These are phyloP conservation scores for Zoysia japonica DNA, from an alignment of 176 grass and related monocot genomes.

Conservation along the genomic window DNA sequence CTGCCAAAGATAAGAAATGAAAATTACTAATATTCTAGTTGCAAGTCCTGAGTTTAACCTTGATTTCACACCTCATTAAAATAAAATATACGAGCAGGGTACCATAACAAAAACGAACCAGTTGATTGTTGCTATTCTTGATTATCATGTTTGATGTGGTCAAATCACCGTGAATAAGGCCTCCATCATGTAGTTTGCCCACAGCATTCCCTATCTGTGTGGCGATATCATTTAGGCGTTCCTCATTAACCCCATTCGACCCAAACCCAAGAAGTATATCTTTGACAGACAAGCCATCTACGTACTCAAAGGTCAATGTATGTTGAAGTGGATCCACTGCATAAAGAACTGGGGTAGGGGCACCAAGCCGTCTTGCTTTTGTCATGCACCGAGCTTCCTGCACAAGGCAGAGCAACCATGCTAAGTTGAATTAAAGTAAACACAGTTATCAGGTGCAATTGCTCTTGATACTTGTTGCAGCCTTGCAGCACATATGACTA, in stretches of 20 bases:
- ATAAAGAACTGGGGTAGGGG: constrained; percentile 87
- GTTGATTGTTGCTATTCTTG: constrained; percentile 58
- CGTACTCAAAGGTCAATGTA: constrained; percentile 87
- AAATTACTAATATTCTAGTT: constrained; percentile 1
- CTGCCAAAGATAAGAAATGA: constrained; percentile 38
- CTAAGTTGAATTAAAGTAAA: constrained; percentile 23
- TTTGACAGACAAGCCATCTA: constrained; percentile 80
- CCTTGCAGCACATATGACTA: constrained; percentile 22
- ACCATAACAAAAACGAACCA: constrained; percentile 34
- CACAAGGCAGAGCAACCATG: constrained; percentile 12
- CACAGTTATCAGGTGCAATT: constrained; percentile 6
- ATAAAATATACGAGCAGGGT: constrained; percentile 1
- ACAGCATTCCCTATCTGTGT: constrained; percentile 86
- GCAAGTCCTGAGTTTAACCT: background rate
- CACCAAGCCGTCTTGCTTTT: constrained; percentile 91
- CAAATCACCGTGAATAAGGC: constrained; percentile 89
- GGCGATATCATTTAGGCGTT: constrained; percentile 64
- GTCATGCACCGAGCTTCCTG: constrained; percentile 98
- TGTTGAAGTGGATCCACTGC: constrained; percentile 69
- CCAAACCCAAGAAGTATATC: constrained; percentile 90
- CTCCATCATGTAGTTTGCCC: constrained; percentile 86
- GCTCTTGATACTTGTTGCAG: background rate
- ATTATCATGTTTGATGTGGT: constrained; percentile 98
- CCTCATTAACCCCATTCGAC: constrained; percentile 63
- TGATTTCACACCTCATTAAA: background rate